Base-by-base conservation (phyloP, 2,329 filamentous ascomycete species). In the Fusarium nisikadoi region DNA sequence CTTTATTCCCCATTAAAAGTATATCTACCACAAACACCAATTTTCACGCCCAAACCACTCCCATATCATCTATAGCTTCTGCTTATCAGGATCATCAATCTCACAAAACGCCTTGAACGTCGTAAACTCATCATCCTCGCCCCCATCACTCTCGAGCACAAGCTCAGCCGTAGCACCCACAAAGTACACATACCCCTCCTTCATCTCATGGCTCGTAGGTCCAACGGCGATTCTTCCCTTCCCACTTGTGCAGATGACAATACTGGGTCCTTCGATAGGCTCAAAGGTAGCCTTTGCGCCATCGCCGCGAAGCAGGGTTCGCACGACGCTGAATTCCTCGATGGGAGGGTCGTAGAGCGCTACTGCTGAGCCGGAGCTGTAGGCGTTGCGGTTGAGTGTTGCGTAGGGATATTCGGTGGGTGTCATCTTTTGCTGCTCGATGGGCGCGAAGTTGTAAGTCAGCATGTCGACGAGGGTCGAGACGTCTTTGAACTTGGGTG, bases 401-500 rank as follows among this genome's bases (percentile, higher is more conserved):
- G 88, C 92, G 79, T 96, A 97, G 3, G 94, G 92, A 80, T 97
- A 98, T 76, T 96, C 93, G 20, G 86, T 87, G 0, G 96, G 94
- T 9, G 87, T 80, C 92, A 99, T 97, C 85, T 98, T 98, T 81
- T 99, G 96, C 83, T 97, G 91, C 68, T 93, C 91, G 73, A 98
- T 98, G 5, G 96, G 95, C 0, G 96, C 95, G 78, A 97, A 98
- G 76, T 91, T 93, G 85, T 99, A 99, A 0, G 96, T 99, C 74
- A 99, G 85, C 91, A 97, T 97, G 69, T 90, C 88, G 38, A 95
- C 94, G 16, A 99, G 87, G 1, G 94, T 98, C 59, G 91, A 84
- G 27, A 98, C 94, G 76, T 99, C 96, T 84, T 98, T 98, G 88
- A 97, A 99, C 81, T 99, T 99, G 62, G 96, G 96, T 0, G 96